Evolutionary conservation across 2,329 filamentous ascomycete genomes (phyloP).

Genomic region (Fusarium pininemorale): DNA sequence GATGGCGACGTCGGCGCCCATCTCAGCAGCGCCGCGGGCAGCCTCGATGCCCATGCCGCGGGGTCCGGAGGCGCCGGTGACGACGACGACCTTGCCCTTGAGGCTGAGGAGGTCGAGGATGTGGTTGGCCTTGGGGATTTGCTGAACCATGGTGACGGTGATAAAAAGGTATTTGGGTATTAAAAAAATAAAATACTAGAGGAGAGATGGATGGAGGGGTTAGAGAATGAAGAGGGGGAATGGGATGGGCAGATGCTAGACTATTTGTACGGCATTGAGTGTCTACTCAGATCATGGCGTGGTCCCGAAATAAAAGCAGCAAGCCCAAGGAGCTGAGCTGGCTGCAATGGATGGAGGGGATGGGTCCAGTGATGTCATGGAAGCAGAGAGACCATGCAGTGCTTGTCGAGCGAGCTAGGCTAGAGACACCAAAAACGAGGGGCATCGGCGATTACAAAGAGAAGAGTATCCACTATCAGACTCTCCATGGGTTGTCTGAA

Average conservation of each 20-base stretch:
- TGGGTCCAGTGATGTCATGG: slow-evolving; percentile 43
- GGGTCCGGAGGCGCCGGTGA: slow-evolving; percentile 75
- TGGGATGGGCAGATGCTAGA: slow-evolving; percentile 1
- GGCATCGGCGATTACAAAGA: slow-evolving; percentile 29
- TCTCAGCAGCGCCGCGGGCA: slow-evolving; percentile 74
- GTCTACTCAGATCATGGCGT: slow-evolving; percentile 9
- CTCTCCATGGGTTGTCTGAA: background rate
- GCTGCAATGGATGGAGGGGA: slow-evolving; percentile 12
- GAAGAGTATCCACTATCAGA: background rate
- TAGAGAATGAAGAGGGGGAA: slow-evolving; percentile 1
- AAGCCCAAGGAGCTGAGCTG: slow-evolving; percentile 3
- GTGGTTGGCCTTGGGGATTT: slow-evolving; percentile 64
- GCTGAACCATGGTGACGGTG: slow-evolving; percentile 59
- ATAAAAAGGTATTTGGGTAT: background rate
- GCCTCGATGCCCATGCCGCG: slow-evolving; percentile 76
- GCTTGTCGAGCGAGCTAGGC: background rate
- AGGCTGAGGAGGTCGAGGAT: slow-evolving; percentile 76
- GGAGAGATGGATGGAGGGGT: background rate
- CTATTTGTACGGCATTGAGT: slow-evolving; percentile 22
- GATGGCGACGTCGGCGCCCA: slow-evolving; percentile 75
- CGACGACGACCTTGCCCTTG: slow-evolving; percentile 76
- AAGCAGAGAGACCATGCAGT: background rate
- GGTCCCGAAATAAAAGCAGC: slow-evolving; percentile 19
- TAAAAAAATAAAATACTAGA: background rate
- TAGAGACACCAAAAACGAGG: background rate